A percentile compares a stretch with the other conserved stretches of the same genome.
These are phyloP conservation scores for Saururus chinensis DNA, from an alignment of 164 flowering plant species.

Conservation along the genomic window DNA sequence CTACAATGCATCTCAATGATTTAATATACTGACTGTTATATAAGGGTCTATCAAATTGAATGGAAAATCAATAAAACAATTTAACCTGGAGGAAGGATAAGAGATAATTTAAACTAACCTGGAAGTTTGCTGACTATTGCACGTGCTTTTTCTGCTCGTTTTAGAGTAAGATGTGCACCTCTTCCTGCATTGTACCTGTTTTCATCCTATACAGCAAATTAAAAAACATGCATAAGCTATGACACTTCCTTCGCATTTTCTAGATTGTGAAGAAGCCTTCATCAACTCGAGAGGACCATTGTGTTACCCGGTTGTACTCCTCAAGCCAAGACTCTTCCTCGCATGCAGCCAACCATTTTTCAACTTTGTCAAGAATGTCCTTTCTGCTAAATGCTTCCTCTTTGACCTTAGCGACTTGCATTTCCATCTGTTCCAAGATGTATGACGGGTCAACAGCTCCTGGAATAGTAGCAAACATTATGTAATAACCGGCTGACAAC, in stretches of 20 bases:
- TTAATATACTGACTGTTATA: no score
- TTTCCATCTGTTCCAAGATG: slow-evolving; percentile 49
- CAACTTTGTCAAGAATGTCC: slow-evolving; percentile 69
- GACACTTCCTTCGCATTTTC: background rate
- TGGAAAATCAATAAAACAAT: slow-evolving; percentile 3
- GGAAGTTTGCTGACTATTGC: slow-evolving; percentile 51
- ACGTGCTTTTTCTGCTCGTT: slow-evolving; percentile 82
- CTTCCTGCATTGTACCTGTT: slow-evolving; percentile 71
- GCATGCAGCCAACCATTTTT: slow-evolving; percentile 66
- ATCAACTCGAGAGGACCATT: background rate
- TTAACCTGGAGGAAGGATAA: no score
- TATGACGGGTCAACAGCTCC: slow-evolving; percentile 42
- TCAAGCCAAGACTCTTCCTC: slow-evolving; percentile 86
- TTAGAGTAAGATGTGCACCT: slow-evolving; percentile 63
- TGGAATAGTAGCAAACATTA: slow-evolving; percentile 10
- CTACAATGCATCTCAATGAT: no score
- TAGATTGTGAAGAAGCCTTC: background rate
- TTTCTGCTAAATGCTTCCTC: slow-evolving; percentile 60
- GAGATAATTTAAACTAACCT: slow-evolving; percentile 17
- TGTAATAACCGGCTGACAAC: background rate
- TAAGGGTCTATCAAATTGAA: background rate
- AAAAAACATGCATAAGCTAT: background rate
- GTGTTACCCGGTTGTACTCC: slow-evolving; percentile 56
- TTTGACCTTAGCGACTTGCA: slow-evolving; percentile 45
- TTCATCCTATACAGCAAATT: slow-evolving; percentile 40